Evolutionary conservation across 805 yeast species (phyloP), one percentile per base, ranked within the genome.

Genomic region (Brettanomyces anomalus): DNA sequence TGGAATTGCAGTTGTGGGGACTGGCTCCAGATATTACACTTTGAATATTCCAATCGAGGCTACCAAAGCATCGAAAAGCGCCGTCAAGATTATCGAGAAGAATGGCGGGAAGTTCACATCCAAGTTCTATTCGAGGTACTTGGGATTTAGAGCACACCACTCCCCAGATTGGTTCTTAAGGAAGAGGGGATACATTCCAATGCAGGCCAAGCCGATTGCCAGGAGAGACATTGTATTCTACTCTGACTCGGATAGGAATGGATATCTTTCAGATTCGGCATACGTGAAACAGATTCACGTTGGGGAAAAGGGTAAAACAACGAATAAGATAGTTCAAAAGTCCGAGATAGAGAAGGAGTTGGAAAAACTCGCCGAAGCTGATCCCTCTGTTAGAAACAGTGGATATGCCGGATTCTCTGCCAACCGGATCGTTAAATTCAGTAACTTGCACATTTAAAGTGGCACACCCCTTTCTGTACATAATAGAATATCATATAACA

Each of bases 1-100:
- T 51, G 97, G 97, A 33, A 86, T 90, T 40, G 83, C 85, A 58
- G 65, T 93, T 18, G 70, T 90, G 45, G 94, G 84, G 4, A 74
- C 76, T 36, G 90, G 85, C 14, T 68, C 57, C 42, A 60, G 48
- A 58, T 65, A 53, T 48, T 76, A 64, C 58, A 67, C 55, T n/a
- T 66, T 78, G 17, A 84, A 89, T 32, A 64, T 89, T 44, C 74
- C 76, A 50, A 76, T 90, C 42, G 94, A 87, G 58, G 95, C 95
- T 8, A 75, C 89, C 2, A 77, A 76, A 55, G 97, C 96, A 1
- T 76, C 96, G 1, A 60, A 62, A 16, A 72, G 74, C 13, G 96
- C 96, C 14, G 81, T 90, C 44, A 65, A 69, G 43, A 70, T 81
- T 2, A 81, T 93, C 45, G 95, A 86, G 59, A 65, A 54, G 17